Percentiles rank a stretch among this genome's conserved stretches.
Conservation (phyloP, 768 basidiomycete genomes). For the Hericium coralloides region DNA sequence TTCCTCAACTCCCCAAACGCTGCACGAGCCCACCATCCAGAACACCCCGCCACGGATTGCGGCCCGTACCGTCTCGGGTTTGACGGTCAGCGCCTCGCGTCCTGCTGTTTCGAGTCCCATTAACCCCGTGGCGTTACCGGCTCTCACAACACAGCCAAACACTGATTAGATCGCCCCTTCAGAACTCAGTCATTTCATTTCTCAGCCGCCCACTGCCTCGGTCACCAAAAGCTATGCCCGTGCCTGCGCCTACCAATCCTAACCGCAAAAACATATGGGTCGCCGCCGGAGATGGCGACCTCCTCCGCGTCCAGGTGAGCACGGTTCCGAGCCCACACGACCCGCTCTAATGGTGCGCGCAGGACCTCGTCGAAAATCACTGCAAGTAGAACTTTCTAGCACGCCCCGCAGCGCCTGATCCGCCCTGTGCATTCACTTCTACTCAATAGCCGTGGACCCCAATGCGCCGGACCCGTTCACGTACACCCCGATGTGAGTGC, state of each 20-base stretch:
- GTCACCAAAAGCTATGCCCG: background rate
- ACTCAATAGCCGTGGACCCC: slow-evolving; percentile 41
- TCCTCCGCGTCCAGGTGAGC: slow-evolving; percentile 60
- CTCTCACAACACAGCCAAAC: too few relatives aligned
- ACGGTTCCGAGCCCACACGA: background rate
- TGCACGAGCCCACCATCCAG: too few relatives aligned
- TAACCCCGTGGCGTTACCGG: too few relatives aligned
- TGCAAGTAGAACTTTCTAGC: slow-evolving; percentile 43
- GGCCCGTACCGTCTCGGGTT: too few relatives aligned
- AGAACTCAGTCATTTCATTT: background rate
- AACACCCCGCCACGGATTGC: too few relatives aligned
- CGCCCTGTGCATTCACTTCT: background rate
- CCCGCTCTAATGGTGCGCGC: slow-evolving; percentile 1
- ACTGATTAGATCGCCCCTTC: background rate
- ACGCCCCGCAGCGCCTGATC: slow-evolving; percentile 2
- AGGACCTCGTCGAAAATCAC: slow-evolving; percentile 31
- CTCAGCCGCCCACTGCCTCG: too few relatives aligned
- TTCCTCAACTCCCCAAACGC: too few relatives aligned
- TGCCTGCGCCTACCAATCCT: background rate
- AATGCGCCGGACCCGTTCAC: slow-evolving; percentile 64
- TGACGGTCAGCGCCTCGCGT: too few relatives aligned
- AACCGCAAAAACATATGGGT: slow-evolving; percentile 76
- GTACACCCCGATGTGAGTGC: slow-evolving; percentile 71
- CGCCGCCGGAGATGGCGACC: slow-evolving; percentile 85
- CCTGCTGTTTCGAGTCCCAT: too few relatives aligned